A percentile compares a stretch with the other conserved stretches of the same genome.
phyloP scores from a whole-genome alignment of 805 yeast genomes.

The Cyberlindnera suaveolens region DNA sequence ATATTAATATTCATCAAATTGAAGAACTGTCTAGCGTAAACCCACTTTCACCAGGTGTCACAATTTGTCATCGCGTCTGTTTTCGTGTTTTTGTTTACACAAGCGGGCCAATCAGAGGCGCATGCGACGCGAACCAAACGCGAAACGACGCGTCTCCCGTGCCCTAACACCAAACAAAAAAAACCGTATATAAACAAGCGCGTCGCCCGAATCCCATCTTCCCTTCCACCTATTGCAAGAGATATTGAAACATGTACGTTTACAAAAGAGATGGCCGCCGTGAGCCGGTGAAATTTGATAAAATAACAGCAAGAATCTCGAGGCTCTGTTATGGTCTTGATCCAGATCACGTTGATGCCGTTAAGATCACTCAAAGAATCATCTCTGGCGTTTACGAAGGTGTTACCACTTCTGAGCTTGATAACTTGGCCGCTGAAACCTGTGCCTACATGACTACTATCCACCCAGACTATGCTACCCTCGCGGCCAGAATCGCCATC shows the following conservation, averaged over 20 bases:
- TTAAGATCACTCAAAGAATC: conserved; percentile 91
- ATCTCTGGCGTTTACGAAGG: conserved; percentile 96
- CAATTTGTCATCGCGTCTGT: conserved; percentile 1
- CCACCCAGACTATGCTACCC: conserved; percentile 94
- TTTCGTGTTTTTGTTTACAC: conserved; percentile 7
- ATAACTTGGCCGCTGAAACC: conserved; percentile 87
- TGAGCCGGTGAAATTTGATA: conserved; percentile 93
- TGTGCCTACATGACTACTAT: conserved; percentile 96
- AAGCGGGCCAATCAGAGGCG: conserved; percentile 5
- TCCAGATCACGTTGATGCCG: conserved; percentile 88
- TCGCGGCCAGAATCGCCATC: conserved; percentile 94
- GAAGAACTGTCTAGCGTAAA: no score
- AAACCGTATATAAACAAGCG: neutral
- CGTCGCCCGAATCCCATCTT: neutral
- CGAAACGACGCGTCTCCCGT: neutral
- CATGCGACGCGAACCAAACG: conserved; percentile 8
- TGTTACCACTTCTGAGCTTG: conserved; percentile 86
- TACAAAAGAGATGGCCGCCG: conserved; percentile 89
- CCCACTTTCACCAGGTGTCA: no score
- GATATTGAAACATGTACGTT: conserved; percentile 51
- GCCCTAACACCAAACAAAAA: neutral
- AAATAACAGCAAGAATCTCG: conserved; percentile 91
- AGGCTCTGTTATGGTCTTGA: conserved; percentile 94
- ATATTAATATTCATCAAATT: no score
- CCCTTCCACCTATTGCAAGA: neutral